Conservation (phyloP, 208 protist genomes). For the Baffinella frigidus region DNA sequence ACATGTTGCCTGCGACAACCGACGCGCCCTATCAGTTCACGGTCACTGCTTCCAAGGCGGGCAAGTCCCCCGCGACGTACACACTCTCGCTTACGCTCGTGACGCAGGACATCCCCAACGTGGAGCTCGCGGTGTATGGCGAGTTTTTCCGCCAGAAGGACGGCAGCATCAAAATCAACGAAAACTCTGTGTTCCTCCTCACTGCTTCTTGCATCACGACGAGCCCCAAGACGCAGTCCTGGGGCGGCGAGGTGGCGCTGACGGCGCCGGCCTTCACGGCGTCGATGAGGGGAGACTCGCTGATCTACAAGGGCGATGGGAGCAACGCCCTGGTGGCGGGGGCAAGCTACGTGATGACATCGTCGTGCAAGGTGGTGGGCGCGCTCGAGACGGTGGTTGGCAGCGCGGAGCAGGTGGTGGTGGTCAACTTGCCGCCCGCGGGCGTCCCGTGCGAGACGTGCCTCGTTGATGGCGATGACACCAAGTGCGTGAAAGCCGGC, state of each 20-base stretch:
- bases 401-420: background rate
- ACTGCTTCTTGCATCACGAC: background rate
- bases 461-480: background rate
- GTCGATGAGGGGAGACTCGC: background rate
- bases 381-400: background rate
- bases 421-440: background rate
- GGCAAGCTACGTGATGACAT: background rate
- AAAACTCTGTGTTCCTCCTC: background rate
- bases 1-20: background rate
- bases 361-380: background rate
- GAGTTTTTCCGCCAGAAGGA: background rate
- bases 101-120: background rate
- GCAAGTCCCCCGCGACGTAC: background rate
- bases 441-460: background rate
- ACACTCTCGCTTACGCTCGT: background rate
- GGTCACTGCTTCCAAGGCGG: background rate
- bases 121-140: background rate
- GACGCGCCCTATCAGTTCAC: background rate
- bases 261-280: no score
- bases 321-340: background rate
- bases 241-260: no score
- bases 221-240: background rate
- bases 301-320: background rate
- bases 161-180: background rate
- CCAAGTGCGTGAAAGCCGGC: background rate